Percentiles rank a stretch among this genome's conserved stretches.
phyloP scores from a whole-genome alignment of 2,329 filamentous ascomycete species.

The Verticillium nonalfalfae region DNA sequence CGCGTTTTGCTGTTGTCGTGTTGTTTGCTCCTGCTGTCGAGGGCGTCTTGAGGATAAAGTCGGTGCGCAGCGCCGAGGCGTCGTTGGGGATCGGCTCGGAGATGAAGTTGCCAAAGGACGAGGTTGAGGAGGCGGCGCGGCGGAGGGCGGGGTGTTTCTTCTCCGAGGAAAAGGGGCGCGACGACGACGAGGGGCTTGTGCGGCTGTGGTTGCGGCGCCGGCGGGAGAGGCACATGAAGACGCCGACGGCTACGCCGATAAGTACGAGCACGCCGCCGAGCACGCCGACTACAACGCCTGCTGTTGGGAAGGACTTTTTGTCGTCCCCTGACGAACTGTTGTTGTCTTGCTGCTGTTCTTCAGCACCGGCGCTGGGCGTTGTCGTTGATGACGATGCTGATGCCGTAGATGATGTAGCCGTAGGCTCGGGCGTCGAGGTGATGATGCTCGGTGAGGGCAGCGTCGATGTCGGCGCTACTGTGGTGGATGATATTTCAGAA shows the following conservation, averaged over 20 bases:
- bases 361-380: constrained; percentile 12
- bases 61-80: constrained; percentile 36
- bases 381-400: constrained; percentile 9
- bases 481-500: constrained; percentile 13
- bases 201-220: constrained; percentile 19
- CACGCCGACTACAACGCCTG: constrained; percentile 39
- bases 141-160: not conserved
- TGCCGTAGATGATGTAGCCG: constrained; percentile 6
- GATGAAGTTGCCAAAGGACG: constrained; percentile 44
- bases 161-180: constrained; percentile 11
- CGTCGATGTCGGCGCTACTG: constrained; percentile 11
- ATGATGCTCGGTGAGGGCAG: constrained; percentile 13
- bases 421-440: not conserved
- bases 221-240: constrained; percentile 30
- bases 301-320: constrained; percentile 20
- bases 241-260: constrained; percentile 29
- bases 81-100: constrained; percentile 47
- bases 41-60: constrained; percentile 42
- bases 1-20: constrained; percentile 1
- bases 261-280: constrained; percentile 38
- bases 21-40: not conserved
- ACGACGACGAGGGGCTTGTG: constrained; percentile 12
- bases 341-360: constrained; percentile 5
- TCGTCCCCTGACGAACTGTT: not conserved
- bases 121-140: constrained; percentile 22